A percentile compares a stretch with the other conserved stretches of the same genome.
phyloP scores from a whole-genome alignment of 2,329 filamentous ascomycete species.

The Aspergillus eucalypticola region DNA sequence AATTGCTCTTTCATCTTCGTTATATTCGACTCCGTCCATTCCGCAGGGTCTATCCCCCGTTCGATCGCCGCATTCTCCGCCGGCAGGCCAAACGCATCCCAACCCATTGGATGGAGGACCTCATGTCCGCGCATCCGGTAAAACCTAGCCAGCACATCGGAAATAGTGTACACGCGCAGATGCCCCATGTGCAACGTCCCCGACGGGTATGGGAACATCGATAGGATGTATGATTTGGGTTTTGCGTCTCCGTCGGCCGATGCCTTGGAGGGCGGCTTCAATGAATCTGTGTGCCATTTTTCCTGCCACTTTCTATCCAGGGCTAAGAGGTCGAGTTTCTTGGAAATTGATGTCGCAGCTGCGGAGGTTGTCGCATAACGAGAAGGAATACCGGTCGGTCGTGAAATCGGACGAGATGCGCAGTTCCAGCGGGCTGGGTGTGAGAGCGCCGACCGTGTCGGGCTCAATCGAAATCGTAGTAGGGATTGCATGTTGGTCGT shows the following conservation, averaged over 20 bases:
- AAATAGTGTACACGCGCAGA: conserved; percentile 85
- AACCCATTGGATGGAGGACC: conserved; percentile 87
- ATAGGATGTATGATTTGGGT: conserved; percentile 67
- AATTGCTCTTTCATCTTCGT: conserved; percentile 81
- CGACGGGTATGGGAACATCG: conserved; percentile 94
- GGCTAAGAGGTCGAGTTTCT: conserved; percentile 45
- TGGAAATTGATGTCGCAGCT: conserved; percentile 15
- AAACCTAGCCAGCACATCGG: conserved; percentile 79
- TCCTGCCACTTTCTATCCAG: conserved; percentile 59
- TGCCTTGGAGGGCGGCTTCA: neutral
- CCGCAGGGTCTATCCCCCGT: conserved; percentile 71
- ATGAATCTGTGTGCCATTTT: conserved; percentile 44
- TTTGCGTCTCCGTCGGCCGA: conserved; percentile 24
- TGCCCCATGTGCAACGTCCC: conserved; percentile 85
- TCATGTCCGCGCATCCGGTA: conserved; percentile 71
- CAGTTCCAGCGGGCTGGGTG: conserved; percentile 20
- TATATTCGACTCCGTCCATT: conserved; percentile 81
- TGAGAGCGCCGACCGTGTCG: conserved; percentile 20
- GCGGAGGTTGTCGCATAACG: conserved; percentile 32
- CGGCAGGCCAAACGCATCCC: conserved; percentile 89
- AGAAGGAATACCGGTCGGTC: conserved; percentile 11
- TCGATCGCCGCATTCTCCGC: conserved; percentile 91
- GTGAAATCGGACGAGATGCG: conserved; percentile 13
- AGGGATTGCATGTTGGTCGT: conserved; percentile 30
- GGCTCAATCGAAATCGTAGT: conserved; percentile 29